These are phyloP conservation scores for Eucalyptus curtisii DNA, from an alignment of 345 rosid species.

Conservation along the genomic window DNA sequence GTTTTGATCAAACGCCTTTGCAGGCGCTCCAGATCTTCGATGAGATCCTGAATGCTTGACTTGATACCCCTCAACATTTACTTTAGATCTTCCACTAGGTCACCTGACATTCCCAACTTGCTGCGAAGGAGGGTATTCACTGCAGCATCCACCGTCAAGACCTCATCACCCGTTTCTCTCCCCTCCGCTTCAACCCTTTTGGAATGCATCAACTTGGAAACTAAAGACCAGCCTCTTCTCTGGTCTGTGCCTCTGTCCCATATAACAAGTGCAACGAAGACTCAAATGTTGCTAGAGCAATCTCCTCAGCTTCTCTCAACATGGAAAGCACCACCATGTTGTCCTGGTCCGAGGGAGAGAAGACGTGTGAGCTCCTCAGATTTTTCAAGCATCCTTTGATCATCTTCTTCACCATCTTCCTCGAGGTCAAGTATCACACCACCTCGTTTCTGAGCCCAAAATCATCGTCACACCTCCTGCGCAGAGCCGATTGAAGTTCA, in stretches of 20 bases:
- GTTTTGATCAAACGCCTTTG: conserved; percentile 24
- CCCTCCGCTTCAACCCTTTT: conserved; percentile 1
- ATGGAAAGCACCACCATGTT: not conserved
- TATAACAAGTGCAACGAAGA: conserved; percentile 11
- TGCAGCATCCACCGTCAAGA: conserved; percentile 8
- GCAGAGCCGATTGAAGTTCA: conserved; percentile 5
- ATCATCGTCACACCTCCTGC: not conserved
- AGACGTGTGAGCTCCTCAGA: not conserved
- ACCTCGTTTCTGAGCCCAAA: not conserved
- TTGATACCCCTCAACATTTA: not conserved
- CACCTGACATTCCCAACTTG: not conserved
- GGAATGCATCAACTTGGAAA: conserved; percentile 19
- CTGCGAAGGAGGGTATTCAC: not conserved
- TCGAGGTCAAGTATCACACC: conserved; percentile 20
- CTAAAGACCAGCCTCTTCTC: conserved; percentile 9
- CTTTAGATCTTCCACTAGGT: not conserved
- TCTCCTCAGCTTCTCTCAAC: conserved; percentile 15
- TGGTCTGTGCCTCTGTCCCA: not conserved
- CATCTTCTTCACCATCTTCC: conserved; percentile 25
- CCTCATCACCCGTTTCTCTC: not conserved
- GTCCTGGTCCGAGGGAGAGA: not conserved
- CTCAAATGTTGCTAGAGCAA: conserved; percentile 7
- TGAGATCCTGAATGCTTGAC: conserved; percentile 28
- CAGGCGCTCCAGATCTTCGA: conserved; percentile 24
- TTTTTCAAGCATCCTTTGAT: conserved; percentile 16